A percentile compares a stretch with the other conserved stretches of the same genome.
phyloP scores from a whole-genome alignment of 2,329 filamentous ascomycete species.

The Microdochium nivale region DNA sequence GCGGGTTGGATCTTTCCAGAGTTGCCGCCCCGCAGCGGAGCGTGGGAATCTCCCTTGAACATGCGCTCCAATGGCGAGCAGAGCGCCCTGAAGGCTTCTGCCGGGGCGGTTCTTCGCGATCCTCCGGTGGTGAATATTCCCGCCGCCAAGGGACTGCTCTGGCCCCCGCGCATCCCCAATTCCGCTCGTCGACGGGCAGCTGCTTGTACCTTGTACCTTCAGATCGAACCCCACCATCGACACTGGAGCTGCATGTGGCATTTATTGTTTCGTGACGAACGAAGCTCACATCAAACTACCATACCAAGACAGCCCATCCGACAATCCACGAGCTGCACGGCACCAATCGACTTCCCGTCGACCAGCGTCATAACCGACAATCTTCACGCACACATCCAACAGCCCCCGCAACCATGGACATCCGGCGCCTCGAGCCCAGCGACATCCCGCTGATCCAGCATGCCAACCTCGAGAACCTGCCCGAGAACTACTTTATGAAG shows the following conservation, averaged over 20 bases:
- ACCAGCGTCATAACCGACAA: not conserved
- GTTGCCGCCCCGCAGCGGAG: not conserved
- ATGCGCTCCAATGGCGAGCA: not conserved
- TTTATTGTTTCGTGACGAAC: too few relatives aligned
- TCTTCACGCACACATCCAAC: not conserved
- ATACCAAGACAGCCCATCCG: too few relatives aligned
- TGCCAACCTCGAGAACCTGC: constrained; percentile 97
- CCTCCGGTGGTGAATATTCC: not conserved
- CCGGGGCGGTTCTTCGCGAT: not conserved
- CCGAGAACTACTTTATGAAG: constrained; percentile 99
- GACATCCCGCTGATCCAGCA: constrained; percentile 92
- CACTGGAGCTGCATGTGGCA: not conserved
- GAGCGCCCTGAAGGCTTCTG: not conserved
- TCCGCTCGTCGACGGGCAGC: not conserved
- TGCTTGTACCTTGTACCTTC: not conserved
- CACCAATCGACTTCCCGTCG: too few relatives aligned
- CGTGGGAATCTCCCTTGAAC: not conserved
- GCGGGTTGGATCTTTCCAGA: not conserved
- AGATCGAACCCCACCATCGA: not conserved
- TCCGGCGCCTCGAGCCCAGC: constrained; percentile 73
- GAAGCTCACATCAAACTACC: too few relatives aligned
- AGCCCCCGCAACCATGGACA: constrained; percentile 66
- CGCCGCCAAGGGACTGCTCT: too few relatives aligned
- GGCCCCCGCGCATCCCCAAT: not conserved
- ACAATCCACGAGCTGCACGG: too few relatives aligned